These are phyloP conservation scores for Rhododendron williamsianum DNA, from an alignment of 148 eudicot genomes.

Conservation along the genomic window DNA sequence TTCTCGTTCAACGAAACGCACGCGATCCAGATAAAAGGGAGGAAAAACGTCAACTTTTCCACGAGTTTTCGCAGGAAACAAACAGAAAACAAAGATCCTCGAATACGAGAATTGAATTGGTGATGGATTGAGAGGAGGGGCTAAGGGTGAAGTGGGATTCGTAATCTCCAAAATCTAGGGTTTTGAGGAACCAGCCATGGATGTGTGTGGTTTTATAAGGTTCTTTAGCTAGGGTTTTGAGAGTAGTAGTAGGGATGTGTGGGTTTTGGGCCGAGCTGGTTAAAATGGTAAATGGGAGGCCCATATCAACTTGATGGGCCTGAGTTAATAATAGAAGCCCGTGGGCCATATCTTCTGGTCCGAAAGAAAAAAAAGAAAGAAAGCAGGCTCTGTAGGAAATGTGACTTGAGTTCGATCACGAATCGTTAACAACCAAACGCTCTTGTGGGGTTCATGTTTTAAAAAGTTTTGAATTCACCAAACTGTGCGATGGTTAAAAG, in stretches of 20 bases:
- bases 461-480: too few species aligned
- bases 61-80: not conserved
- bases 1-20: not conserved
- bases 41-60: not conserved
- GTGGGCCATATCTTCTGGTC: not conserved
- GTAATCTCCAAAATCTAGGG: not conserved
- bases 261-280: not conserved
- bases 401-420: too few species aligned
- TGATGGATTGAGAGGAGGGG: not conserved
- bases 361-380: not conserved
- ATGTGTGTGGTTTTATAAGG: not conserved
- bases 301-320: not conserved
- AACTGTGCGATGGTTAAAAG: too few species aligned
- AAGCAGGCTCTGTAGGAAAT: too few species aligned
- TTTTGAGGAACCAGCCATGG: not conserved
- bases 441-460: too few species aligned
- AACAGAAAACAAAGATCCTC: not conserved
- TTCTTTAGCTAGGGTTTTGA: not conserved
- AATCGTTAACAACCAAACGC: too few species aligned
- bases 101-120: not conserved
- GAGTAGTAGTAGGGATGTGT: not conserved
- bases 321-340: not conserved
- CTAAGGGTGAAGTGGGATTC: not conserved
- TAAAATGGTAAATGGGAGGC: not conserved
- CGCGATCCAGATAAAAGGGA: not conserved